Conservation (phyloP, 1,284 basidiomycete species). For the Moesziomyces sp. region DNA sequence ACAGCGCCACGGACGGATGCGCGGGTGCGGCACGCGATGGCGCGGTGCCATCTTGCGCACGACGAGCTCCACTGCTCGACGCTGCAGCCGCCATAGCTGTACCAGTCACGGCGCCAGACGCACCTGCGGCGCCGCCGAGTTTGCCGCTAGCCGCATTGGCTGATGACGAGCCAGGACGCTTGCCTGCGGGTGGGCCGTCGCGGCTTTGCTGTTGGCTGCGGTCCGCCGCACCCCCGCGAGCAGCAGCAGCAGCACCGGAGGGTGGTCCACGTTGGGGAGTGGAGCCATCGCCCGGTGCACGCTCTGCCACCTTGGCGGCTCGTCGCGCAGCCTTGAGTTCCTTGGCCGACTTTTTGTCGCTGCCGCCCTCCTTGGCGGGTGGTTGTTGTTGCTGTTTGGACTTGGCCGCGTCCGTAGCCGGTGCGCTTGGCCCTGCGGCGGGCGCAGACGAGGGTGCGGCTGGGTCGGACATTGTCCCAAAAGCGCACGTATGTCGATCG, state of each 20-base stretch:
- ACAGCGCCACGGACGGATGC: constrained; percentile 54
- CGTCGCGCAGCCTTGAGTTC: constrained; percentile 57
- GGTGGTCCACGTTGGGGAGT: constrained; percentile 3
- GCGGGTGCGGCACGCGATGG: constrained; percentile 23
- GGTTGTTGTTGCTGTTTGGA: constrained; percentile 6
- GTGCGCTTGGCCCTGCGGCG: constrained; percentile 20
- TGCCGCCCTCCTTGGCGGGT: constrained; percentile 16
- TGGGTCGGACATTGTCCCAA: constrained; percentile 13
- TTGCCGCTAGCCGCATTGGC: constrained; percentile 8
- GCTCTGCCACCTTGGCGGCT: constrained; percentile 51
- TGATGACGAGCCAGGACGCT: constrained; percentile 32
- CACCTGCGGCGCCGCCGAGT: constrained; percentile 8
- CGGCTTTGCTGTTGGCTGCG: constrained; percentile 19
- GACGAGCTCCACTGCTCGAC: constrained; percentile 19
- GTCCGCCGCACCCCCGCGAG: constrained; percentile 19
- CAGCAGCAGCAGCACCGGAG: constrained; percentile 1
- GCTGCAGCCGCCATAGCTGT: constrained; percentile 21
- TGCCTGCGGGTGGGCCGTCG: constrained; percentile 12
- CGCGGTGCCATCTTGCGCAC: constrained; percentile 18
- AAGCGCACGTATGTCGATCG: too few relatives aligned
- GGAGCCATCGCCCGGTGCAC: constrained; percentile 11
- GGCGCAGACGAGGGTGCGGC: constrained; percentile 4
- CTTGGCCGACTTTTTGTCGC: constrained; percentile 57
- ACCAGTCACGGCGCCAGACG: constrained; percentile 4
- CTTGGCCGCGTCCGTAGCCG: constrained; percentile 11